phyloP scores from a whole-genome alignment of 2,329 filamentous ascomycete genomes.

The Ceratocystis eucalypticola region DNA sequence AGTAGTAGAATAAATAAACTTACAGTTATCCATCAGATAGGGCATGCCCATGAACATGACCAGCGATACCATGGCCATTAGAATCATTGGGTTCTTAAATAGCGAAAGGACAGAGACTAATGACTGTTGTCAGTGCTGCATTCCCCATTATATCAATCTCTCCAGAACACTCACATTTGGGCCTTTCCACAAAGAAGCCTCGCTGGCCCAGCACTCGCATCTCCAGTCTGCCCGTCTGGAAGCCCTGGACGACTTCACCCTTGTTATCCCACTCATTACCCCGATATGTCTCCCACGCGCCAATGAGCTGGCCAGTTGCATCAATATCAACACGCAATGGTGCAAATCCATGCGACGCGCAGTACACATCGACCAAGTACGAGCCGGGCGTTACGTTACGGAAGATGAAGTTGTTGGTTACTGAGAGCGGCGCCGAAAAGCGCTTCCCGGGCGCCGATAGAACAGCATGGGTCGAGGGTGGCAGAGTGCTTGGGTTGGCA shows the following conservation, averaged over 20 bases:
- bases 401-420: conserved; percentile 62
- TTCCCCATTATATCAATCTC: neutral
- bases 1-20: conserved; percentile 27
- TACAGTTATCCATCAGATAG: conserved; percentile 91
- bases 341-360: conserved; percentile 59
- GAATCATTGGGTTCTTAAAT: conserved; percentile 91
- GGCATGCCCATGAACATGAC: conserved; percentile 83
- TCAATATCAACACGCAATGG: conserved; percentile 67
- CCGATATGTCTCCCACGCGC: conserved; percentile 71
- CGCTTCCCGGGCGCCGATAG: conserved; percentile 32
- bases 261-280: conserved; percentile 85
- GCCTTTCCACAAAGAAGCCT: conserved; percentile 63
- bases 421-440: conserved; percentile 48
- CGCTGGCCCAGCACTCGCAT: conserved; percentile 50
- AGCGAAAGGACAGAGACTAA: conserved; percentile 67
- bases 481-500: conserved; percentile 41
- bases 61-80: conserved; percentile 75
- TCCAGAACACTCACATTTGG: conserved; percentile 49
- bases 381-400: conserved; percentile 54
- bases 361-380: conserved; percentile 73
- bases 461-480: conserved; percentile 53
- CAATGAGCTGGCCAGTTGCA: conserved; percentile 63
- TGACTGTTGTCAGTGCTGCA: neutral
- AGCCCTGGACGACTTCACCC: conserved; percentile 45
- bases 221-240: conserved; percentile 38